Percentiles rank a stretch among this genome's conserved stretches.
These are phyloP conservation scores for Chlamydomonas schloesseri DNA, from an alignment of 139 green algal species.

Conservation along the genomic window DNA sequence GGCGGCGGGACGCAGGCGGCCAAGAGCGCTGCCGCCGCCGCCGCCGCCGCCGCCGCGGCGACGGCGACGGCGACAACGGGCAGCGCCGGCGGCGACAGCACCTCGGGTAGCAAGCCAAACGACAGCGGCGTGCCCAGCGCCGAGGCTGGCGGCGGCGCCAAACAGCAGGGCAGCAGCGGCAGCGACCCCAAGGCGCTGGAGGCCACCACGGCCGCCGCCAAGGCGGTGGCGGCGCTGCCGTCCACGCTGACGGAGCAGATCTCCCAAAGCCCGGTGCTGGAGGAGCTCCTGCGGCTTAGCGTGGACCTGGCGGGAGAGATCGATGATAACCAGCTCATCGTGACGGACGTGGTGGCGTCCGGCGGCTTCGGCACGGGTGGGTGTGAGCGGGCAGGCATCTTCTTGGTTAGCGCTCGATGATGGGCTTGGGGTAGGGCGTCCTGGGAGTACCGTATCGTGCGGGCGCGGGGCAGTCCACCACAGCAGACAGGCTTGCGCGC, in stretches of 20 bases:
- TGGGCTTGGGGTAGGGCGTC: too few relatives aligned
- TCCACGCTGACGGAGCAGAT: not conserved
- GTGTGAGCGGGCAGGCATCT: too few relatives aligned
- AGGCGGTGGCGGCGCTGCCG: not conserved
- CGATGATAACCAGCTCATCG: slow-evolving; percentile 44
- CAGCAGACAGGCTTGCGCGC: too few relatives aligned
- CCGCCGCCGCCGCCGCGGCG: not conserved
- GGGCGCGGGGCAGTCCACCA: too few relatives aligned
- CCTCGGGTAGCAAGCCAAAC: too few relatives aligned
- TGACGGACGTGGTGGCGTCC: slow-evolving; percentile 36
- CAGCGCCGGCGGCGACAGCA: too few relatives aligned
- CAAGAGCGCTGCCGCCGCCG: not conserved
- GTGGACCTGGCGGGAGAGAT: slow-evolving; percentile 41
- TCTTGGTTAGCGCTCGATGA: too few relatives aligned
- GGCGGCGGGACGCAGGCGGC: not conserved
- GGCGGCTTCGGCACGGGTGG: slow-evolving; percentile 36
- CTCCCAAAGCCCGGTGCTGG: slow-evolving; percentile 27
- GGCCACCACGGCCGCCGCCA: not conserved
- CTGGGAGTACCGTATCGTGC: too few relatives aligned
- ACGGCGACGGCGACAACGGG: not conserved
- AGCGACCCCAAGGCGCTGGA: too few relatives aligned
- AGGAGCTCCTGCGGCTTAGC: slow-evolving; percentile 37
- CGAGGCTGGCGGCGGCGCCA: not conserved
- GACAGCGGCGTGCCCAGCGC: too few relatives aligned
- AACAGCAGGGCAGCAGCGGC: not conserved